A percentile compares a stretch with the other conserved stretches of the same genome.
phyloP scores from a whole-genome alignment of 108 stramenopile genomes.

The Pelagomonas calceolata region DNA sequence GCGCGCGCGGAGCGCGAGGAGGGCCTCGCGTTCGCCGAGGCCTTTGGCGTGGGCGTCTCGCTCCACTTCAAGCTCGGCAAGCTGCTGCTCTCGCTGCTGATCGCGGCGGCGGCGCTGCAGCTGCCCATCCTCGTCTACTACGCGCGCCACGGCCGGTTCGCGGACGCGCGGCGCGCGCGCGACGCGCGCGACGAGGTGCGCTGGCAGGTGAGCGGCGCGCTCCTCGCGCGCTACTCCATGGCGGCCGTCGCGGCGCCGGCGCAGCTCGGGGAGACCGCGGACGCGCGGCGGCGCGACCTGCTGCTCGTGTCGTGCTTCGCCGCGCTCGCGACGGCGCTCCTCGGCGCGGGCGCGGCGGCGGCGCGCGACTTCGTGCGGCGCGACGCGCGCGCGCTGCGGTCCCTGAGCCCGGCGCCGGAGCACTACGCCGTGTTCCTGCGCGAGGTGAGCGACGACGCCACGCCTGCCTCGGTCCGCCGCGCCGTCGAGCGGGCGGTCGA shows the following conservation, averaged over 20 bases:
- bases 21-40: background rate
- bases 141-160: background rate
- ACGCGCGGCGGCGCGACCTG: background rate
- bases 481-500: too few relatives aligned
- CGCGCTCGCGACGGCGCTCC: background rate
- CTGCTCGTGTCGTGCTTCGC: background rate
- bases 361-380: background rate
- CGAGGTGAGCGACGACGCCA: background rate
- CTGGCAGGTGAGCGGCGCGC: background rate
- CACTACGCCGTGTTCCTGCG: background rate
- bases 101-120: background rate
- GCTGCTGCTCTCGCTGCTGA: background rate
- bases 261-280: background rate
- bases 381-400: background rate
- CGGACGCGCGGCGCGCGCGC: too few relatives aligned
- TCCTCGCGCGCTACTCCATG: background rate
- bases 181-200: too few relatives aligned
- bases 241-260: background rate
- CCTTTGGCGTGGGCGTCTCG: slow-evolving; percentile 1
- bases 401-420: background rate
- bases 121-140: background rate
- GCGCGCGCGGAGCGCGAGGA: background rate
- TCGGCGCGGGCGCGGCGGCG: background rate
- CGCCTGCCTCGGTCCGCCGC: background rate
- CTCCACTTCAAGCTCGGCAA: slow-evolving; percentile 1